Evolutionary conservation across 1,139 yeast species (phyloP).

Genomic region (Eremothecium sinecaudum): DNA sequence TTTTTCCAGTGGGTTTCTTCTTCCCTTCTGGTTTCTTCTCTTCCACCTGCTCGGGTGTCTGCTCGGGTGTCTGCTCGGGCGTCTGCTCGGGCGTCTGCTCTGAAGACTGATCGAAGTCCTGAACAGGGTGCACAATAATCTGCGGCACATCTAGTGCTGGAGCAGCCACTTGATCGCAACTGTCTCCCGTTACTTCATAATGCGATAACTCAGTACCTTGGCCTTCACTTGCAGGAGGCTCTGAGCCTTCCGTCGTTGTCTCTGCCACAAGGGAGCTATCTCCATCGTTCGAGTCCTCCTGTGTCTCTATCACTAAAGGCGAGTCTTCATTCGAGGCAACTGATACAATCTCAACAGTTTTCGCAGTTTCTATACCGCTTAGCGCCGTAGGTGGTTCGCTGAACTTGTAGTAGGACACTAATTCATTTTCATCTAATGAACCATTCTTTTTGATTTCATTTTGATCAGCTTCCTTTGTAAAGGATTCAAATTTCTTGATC

Average conservation of each 20-base stretch:
- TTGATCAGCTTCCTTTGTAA: conserved; percentile 13
- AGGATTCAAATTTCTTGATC: conserved; percentile 30
- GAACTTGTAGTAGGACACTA: background rate
- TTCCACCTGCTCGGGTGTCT: conserved; percentile 1
- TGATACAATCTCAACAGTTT: background rate
- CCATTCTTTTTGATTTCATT: background rate
- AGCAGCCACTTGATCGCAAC: background rate
- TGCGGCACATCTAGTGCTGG: too few relatives aligned
- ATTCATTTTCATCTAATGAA: background rate
- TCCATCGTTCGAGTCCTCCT: too few relatives aligned
- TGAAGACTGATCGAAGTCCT: background rate
- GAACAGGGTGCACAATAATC: too few relatives aligned
- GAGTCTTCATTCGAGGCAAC: background rate
- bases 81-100: conserved; percentile 2
- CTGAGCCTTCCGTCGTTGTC: too few relatives aligned
- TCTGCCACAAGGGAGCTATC: too few relatives aligned
- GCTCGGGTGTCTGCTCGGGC: conserved; percentile 1
- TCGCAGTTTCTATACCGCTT: background rate
- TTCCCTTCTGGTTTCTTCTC: conserved; percentile 5
- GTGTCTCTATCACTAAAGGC: background rate
- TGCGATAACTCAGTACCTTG: too few relatives aligned
- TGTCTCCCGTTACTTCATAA: background rate
- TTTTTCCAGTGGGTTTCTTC: conserved; percentile 12
- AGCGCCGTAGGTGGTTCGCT: background rate
- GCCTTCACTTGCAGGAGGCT: too few relatives aligned